phyloP scores from a whole-genome alignment of 805 yeast genomes.

The Brettanomyces anomalus region DNA sequence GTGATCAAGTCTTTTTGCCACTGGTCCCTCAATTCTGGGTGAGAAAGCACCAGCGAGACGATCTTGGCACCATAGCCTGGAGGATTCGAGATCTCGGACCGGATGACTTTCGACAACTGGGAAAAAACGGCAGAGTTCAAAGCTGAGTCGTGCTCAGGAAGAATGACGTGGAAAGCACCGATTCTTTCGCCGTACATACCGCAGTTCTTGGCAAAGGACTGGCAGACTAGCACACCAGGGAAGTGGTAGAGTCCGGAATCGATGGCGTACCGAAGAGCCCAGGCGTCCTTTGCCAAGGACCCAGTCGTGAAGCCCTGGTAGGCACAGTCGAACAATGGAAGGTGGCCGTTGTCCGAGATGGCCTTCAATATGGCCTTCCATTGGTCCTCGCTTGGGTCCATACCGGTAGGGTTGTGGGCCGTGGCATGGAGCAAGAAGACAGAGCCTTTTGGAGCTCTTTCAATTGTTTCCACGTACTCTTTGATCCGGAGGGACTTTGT shows the following conservation, averaged over 20 bases:
- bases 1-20: slow-evolving; percentile 81
- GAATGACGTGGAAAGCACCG: slow-evolving; percentile 79
- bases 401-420: slow-evolving; percentile 97
- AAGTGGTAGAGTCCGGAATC: slow-evolving; percentile 32
- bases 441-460: slow-evolving; percentile 65
- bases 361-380: slow-evolving; percentile 68
- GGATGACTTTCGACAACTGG: slow-evolving; percentile 65
- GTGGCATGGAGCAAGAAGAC: slow-evolving; percentile 84
- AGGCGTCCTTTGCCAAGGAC: slow-evolving; percentile 72
- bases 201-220: slow-evolving; percentile 92
- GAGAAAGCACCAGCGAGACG: slow-evolving; percentile 64
- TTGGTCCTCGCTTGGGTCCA: slow-evolving; percentile 79
- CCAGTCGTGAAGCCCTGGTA: slow-evolving; percentile 98
- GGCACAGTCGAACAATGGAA: slow-evolving; percentile 87
- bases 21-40: slow-evolving; percentile 57
- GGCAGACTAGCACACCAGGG: slow-evolving; percentile 67
- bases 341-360: slow-evolving; percentile 51
- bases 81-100: slow-evolving; percentile 87
- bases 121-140: slow-evolving; percentile 54
- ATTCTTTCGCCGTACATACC: slow-evolving; percentile 98
- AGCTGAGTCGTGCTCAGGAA: slow-evolving; percentile 33
- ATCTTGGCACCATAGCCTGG: slow-evolving; percentile 95
- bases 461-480: slow-evolving; percentile 57
- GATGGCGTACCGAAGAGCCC: slow-evolving; percentile 65
- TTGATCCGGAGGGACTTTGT: slow-evolving; percentile 64